Base-by-base conservation (phyloP, 2,329 filamentous ascomycete species). In the Diaporthe vexans region DNA sequence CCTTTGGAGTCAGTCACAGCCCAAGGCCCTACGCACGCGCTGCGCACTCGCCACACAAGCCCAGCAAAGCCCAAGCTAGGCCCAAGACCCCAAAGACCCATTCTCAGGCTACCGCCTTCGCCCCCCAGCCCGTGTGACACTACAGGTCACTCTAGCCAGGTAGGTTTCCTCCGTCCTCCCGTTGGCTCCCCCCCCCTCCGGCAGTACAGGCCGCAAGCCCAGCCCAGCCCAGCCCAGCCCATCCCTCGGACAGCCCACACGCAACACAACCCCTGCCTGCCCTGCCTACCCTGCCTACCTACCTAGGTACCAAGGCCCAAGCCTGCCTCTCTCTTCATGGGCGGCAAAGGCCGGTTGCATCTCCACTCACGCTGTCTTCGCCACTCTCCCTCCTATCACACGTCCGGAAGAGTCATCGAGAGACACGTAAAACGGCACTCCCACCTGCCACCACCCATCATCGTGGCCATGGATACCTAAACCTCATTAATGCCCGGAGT, bases 31-130 rank as follows among this genome's bases (percentile, higher is more conserved):
- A 58, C 59, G 35, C 69, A 35, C 71, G 43, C 48, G 43, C 67
- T 43, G 37, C 65, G 48, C 56, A 71, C 72, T 71, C 65, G 65
- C 56, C 56, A 71, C 65, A 40, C 70, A 54, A 54, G 19, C 46
- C 72, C 21, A 54, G 63, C 48, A 54, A 43, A 19, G 56, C 51
- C 59, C 61, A 59, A 61, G 56, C 72, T 80, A 75, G 80, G 78
- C 80, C 80, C 79, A 78, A 74, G 77, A 73, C 72, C 73, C 71
- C 76, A 48, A 19, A 77, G 78, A 77, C 75, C 78, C 78, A 70
- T 77, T 77, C 80, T 77, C 78, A 82, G 81, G 80, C 80, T 81
- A 74, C 79, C 79, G 72, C 63, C 68, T 72, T 63, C 59, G 69
- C 67, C 72, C 72, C 67, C 72, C 58, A 35, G 74, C 72, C 76